Base-by-base conservation (phyloP, 2,329 filamentous ascomycete genomes). In the Epichloe gansuensis region DNA sequence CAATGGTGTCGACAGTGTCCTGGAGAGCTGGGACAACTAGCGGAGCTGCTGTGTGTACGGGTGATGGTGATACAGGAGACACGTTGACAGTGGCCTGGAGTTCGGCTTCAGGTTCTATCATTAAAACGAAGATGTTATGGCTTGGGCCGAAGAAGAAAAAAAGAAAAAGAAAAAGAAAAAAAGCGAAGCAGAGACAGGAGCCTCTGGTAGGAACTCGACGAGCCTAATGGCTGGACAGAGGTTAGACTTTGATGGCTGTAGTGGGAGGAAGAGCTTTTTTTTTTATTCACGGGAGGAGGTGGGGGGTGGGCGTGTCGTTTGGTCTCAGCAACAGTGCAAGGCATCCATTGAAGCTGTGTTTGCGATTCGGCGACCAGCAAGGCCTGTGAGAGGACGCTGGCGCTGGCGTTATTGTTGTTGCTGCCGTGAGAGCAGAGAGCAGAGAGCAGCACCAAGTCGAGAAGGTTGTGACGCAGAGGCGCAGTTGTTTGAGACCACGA, bases 1-100 rank as follows among this genome's bases (percentile, higher is more conserved):
- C 71, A 55, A 75, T 66, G 55, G 66, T 70, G 56, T 77, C 74
- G 58, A 74, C 75, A 51, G 74, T 75, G 55, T 76, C 68, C 61
- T 78, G 75, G 53, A 79, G 73, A 27, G 68, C 65, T 35, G 75
- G 74, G 50, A 77, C 71, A 54, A 73, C 67, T 51, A 72, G 64
- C 45, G 74, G 65, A 27, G 73, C 71, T 52, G 72, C 68, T 47
- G 68, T 69, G 57, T 76, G 69, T 54, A 75, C 61, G 53, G 73
- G 68, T 53, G 72, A 66, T 47, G 75, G 76, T 49, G 75, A 78
- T 48, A 77, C 61, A 12, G 75, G 75, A 47, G 70, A 76, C 53
- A 79, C 66, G 63, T 73, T 69, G 66, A 75, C 75, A 59, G 74
- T 71, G 59, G 75, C 75, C 71, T 75, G 70, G 56, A 76, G 61